These are phyloP conservation scores for Suhomyces vadensis DNA, from an alignment of 805 yeast genomes.

Conservation along the genomic window DNA sequence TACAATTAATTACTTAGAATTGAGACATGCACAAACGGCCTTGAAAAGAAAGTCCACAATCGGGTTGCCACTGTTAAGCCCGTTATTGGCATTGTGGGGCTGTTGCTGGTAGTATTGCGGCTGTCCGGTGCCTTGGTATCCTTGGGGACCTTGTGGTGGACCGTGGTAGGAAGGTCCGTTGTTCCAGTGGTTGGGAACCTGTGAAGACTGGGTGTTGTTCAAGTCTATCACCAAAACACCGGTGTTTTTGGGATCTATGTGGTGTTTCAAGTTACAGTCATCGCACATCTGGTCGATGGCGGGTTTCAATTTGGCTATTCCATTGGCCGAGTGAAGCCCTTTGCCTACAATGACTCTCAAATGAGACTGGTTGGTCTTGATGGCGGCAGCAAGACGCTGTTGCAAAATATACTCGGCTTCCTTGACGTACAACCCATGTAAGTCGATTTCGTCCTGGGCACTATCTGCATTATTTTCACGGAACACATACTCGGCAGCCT, in stretches of 20 bases:
- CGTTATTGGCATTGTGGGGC: conserved; percentile 8
- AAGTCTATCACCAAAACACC: conserved; percentile 81
- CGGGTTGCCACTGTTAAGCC: conserved; percentile 26
- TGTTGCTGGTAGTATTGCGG: conserved; percentile 15
- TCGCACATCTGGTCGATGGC: conserved; percentile 79
- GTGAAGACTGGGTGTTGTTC: conserved; percentile 22
- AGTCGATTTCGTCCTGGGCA: conserved; percentile 82
- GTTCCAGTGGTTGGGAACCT: conserved; percentile 37
- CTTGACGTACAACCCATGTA: conserved; percentile 87
- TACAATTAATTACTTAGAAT: conserved; percentile 15
- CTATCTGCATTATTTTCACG: conserved; percentile 85
- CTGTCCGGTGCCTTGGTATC: conserved; percentile 11
- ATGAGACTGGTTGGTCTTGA: conserved; percentile 56
- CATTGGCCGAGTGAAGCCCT: conserved; percentile 80
- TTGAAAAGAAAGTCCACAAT: conserved; percentile 32
- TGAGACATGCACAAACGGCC: conserved; percentile 35
- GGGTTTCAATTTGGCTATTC: conserved; percentile 85
- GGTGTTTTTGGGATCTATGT: conserved; percentile 67
- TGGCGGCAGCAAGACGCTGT: conserved; percentile 67
- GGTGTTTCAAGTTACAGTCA: conserved; percentile 60
- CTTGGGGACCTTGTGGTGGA: conserved; percentile 21
- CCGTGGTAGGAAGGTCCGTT: conserved; percentile 21
- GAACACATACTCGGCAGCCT: conserved; percentile 91
- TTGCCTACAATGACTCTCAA: conserved; percentile 90
- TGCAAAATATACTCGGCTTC: conserved; percentile 83